Conservation (phyloP, 176 grass and related monocot genomes). For the Musa itinerans region DNA sequence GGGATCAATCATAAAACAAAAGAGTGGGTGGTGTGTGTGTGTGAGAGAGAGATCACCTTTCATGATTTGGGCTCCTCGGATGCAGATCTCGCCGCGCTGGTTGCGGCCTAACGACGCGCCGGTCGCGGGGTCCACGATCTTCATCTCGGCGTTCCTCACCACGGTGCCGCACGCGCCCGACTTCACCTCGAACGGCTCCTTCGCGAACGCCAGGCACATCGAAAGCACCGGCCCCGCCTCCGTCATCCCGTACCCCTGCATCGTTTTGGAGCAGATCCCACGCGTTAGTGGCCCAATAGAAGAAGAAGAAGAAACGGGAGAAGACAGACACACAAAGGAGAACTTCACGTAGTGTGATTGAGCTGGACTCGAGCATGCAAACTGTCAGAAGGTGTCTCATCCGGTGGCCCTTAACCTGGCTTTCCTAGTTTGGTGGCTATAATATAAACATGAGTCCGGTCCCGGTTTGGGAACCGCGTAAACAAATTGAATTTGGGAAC, state of each 20-base stretch:
- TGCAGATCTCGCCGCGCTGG: conserved; percentile 73
- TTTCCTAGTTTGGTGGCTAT: too few species aligned
- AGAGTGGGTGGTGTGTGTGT: neutral
- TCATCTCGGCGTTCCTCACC: conserved; percentile 73
- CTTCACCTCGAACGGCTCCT: conserved; percentile 64
- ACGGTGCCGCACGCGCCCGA: conserved; percentile 89
- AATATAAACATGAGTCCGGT: too few species aligned
- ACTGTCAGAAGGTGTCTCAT: too few species aligned
- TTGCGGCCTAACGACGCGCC: conserved; percentile 48
- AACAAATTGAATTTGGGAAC: too few species aligned
- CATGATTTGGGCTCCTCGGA: conserved; percentile 92
- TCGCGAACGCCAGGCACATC: conserved; percentile 92
- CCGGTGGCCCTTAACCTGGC: too few species aligned
- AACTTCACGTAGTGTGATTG: too few species aligned
- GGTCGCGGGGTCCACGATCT: conserved; percentile 67
- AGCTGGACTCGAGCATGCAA: too few species aligned
- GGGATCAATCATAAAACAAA: neutral
- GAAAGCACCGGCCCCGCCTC: conserved; percentile 85
- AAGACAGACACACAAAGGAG: too few species aligned
- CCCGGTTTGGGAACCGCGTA: too few species aligned
- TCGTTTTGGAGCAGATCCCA: too few species aligned
- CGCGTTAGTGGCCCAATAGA: too few species aligned
- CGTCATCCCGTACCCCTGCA: conserved; percentile 90
- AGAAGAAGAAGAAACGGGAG: too few species aligned
- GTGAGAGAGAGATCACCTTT: conserved; percentile 64